These are phyloP conservation scores for Withania somnifera DNA, from an alignment of 305 asterid genomes.

Conservation along the genomic window DNA sequence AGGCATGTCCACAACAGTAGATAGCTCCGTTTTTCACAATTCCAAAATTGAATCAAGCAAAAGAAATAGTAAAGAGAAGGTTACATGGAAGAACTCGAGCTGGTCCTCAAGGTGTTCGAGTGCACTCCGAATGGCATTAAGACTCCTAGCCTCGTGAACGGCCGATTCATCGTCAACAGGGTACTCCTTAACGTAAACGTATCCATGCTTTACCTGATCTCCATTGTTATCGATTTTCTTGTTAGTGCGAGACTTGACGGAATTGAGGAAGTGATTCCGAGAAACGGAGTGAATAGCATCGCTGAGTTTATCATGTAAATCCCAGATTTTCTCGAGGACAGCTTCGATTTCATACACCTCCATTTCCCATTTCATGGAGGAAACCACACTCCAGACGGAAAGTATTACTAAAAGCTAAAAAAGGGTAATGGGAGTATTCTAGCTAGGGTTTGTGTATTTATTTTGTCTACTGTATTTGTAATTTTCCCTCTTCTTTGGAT, in stretches of 20 bases:
- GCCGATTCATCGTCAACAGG: constrained; percentile 48
- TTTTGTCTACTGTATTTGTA: background rate
- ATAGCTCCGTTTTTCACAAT: background rate
- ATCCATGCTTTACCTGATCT: constrained; percentile 5
- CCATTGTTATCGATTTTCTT: constrained; percentile 19
- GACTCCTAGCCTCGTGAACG: constrained; percentile 78
- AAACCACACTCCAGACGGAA: background rate
- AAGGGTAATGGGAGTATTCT: background rate
- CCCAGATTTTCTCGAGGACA: constrained; percentile 73
- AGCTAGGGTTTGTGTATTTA: background rate
- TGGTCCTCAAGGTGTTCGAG: constrained; percentile 89
- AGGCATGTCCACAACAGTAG: background rate
- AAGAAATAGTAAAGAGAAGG: background rate
- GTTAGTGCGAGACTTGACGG: constrained; percentile 34
- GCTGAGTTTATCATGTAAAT: constrained; percentile 89
- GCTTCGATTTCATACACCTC: constrained; percentile 75
- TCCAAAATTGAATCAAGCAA: background rate
- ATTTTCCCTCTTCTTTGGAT: background rate
- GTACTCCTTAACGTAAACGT: constrained; percentile 23
- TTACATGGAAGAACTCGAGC: constrained; percentile 77
- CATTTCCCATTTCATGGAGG: constrained; percentile 80
- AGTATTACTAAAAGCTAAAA: background rate
- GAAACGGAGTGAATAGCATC: constrained; percentile 85
- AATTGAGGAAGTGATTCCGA: constrained; percentile 60
- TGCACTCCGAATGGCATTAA: constrained; percentile 69